Evolutionary conservation across 805 yeast genomes (phyloP), one percentile per base, ranked within the genome.

Genomic region (Teunomyces kruisii): DNA sequence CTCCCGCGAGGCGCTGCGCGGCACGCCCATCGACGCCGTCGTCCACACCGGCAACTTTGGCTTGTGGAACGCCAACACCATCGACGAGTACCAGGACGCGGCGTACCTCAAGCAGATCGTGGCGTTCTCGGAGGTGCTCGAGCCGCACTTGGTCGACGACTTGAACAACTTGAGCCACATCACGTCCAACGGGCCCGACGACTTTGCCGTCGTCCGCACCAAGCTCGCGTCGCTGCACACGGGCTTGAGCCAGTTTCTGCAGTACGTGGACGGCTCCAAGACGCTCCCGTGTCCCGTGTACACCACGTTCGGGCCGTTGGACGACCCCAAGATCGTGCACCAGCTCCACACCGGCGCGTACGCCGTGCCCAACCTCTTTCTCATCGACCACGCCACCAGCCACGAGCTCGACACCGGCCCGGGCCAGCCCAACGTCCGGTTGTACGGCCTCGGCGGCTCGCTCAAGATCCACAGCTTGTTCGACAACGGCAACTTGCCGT

Each of bases 361-460:
- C 50, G 43, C 50, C 2, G 72, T 86, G 3, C 79, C 80, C 12
- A 87, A 87, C 58, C 64, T 86, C 45, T 64, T 68, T 51, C 57
- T 87, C 4, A 70, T 86, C 29, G 90, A 85, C 59, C 91, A 86
- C 58, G 67, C 67, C 29, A 65, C 65, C 36, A 61, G 77, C 10
- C 74, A 68, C 48, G 68, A 70, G 9, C 52, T 83, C 6, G 64
- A 65, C 17, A 65, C 80, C 1, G 56, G 59, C 2, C 57, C 62
- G 28, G 61, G 71, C 28, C 72, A 70, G 42, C 69, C 69, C 6
- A 57, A 54, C 44, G 56, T 87, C 27, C 72, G 84, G 31, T 61
- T 86, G 15, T 73, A 83, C 43, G 95, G 95, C 0, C 58, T 86
- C 2, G 91, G 94, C 3, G 95, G 94, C 1, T 75, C 85, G 3